Evolutionary conservation across 306 rosid genomes (phyloP).

Genomic region (apple (Malus domestica)): ASM211411v1 NC_041793.1:10604501-10605000

Average conservation of each 20-base stretch:
- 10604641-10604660: neutral
- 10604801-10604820: neutral
- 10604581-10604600: neutral
- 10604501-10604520: conserved; percentile 20
- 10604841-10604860: neutral
- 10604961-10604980: too few relatives aligned
- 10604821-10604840: neutral
- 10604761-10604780: neutral
- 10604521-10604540: conserved; percentile 65
- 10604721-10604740: conserved; percentile 8
- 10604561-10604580: conserved; percentile 13
- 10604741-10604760: neutral
- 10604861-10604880: neutral
- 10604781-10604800: neutral
- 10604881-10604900: neutral
- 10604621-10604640: neutral
- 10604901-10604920: neutral
- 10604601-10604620: neutral
- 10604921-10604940: neutral
- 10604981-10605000: neutral
- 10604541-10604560: conserved; percentile 38
- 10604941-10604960: too few relatives aligned
- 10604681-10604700: conserved; percentile 1
- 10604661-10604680: conserved; percentile 5
- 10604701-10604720: conserved; percentile 11